phyloP scores from a whole-genome alignment of 768 basidiomycete genomes.

The Leccinellum albellum region DNA sequence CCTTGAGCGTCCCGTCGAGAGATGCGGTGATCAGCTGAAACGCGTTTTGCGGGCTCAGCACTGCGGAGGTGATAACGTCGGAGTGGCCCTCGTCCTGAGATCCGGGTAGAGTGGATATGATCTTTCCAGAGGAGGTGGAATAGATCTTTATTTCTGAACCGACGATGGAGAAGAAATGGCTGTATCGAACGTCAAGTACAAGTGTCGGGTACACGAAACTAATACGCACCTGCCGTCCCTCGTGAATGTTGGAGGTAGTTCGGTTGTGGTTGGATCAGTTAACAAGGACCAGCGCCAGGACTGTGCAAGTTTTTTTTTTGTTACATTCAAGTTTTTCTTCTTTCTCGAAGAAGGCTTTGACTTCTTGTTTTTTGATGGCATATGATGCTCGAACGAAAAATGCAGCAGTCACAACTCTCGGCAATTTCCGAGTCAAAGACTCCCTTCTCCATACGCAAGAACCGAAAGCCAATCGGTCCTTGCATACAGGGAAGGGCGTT shows the following conservation, averaged over 20 bases:
- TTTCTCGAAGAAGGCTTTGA: slow-evolving; percentile 35
- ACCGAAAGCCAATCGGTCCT: slow-evolving; percentile 21
- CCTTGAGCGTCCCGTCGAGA: slow-evolving; percentile 73
- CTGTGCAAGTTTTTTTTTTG: no score
- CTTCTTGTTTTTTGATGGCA: slow-evolving; percentile 42
- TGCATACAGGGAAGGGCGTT: slow-evolving; percentile 25
- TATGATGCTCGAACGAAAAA: slow-evolving; percentile 21
- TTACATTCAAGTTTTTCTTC: slow-evolving; percentile 11
- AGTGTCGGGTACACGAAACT: slow-evolving; percentile 3
- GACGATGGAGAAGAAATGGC: slow-evolving; percentile 87
- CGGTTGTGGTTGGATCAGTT: slow-evolving; percentile 63
- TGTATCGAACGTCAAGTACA: slow-evolving; percentile 25
- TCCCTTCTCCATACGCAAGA: slow-evolving; percentile 30
- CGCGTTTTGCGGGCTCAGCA: slow-evolving; percentile 79
- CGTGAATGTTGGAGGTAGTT: slow-evolving; percentile 74
- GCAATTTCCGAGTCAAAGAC: slow-evolving; percentile 19
- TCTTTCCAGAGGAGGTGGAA: slow-evolving; percentile 70
- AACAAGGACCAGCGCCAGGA: slow-evolving; percentile 63
- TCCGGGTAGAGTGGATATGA: slow-evolving; percentile 77
- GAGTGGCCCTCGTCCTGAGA: slow-evolving; percentile 40
- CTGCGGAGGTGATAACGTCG: slow-evolving; percentile 64
- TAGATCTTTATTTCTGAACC: slow-evolving; percentile 83
- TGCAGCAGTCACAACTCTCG: slow-evolving; percentile 20
- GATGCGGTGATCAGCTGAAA: slow-evolving; percentile 89
- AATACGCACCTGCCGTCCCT: slow-evolving; percentile 75